Evolutionary conservation across 768 basidiomycete species (phyloP).

Genomic region (Suillus variegatus): DNA sequence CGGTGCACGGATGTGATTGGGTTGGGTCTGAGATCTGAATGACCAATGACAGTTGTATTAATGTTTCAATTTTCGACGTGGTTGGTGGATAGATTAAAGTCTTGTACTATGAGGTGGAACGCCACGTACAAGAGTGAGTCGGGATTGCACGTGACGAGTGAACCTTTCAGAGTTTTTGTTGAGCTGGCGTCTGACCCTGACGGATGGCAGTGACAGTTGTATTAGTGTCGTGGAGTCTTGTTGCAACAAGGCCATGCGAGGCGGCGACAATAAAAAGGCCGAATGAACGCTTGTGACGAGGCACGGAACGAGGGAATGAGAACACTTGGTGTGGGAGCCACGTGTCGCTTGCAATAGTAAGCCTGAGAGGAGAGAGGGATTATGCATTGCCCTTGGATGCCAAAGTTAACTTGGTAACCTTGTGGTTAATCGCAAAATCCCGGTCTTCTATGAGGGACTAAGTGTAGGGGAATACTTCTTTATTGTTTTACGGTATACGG

Average conservation of each 20-base stretch:
- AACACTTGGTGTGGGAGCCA: slow-evolving; percentile 22
- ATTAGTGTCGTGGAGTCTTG: background rate
- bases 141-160: background rate
- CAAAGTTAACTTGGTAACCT: no score
- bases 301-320: slow-evolving; percentile 1
- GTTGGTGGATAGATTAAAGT: no score
- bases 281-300: background rate
- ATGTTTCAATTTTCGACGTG: no score
- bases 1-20: no score
- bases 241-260: slow-evolving; percentile 2
- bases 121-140: no score
- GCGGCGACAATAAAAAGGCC: background rate
- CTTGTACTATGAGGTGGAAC: no score
- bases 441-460: slow-evolving; percentile 11
- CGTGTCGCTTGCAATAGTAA: slow-evolving; percentile 26
- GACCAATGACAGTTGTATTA: no score
- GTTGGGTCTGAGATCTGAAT: no score
- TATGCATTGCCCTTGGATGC: no score
- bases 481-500: slow-evolving; percentile 13
- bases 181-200: background rate
- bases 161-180: background rate
- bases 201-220: background rate
- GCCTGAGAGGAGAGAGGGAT: slow-evolving; percentile 5
- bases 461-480: slow-evolving; percentile 14
- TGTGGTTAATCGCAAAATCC: slow-evolving; percentile 18